These are phyloP conservation scores for Cyclotella atomus DNA, from an alignment of 108 stramenopile species.

Conservation along the genomic window DNA sequence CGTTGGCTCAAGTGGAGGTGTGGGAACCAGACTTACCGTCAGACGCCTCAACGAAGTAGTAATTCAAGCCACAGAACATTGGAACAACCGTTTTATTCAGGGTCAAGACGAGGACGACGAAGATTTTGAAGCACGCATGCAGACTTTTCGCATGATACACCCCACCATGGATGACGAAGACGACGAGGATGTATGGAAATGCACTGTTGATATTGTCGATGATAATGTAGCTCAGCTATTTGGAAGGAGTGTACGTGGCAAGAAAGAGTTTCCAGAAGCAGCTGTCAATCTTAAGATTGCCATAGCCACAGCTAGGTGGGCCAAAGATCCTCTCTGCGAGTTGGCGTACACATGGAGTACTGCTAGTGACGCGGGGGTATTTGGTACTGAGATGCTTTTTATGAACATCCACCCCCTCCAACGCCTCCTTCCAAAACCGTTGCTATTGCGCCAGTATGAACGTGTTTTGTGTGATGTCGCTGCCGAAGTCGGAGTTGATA, in stretches of 20 bases:
- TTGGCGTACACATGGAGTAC: constrained; percentile 90
- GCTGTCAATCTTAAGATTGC: constrained; percentile 79
- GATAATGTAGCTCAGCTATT: constrained; percentile 86
- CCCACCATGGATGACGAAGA: constrained; percentile 67
- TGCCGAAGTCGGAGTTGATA: constrained; percentile 88
- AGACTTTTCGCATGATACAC: constrained; percentile 60
- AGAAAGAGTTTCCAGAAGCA: constrained; percentile 92
- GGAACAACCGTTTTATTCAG: constrained; percentile 80
- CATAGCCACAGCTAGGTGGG: constrained; percentile 85
- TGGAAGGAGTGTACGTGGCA: constrained; percentile 82
- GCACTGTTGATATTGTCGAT: constrained; percentile 85
- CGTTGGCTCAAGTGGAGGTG: constrained; percentile 85
- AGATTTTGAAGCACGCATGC: constrained; percentile 70
- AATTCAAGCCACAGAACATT: constrained; percentile 72
- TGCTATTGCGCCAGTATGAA: constrained; percentile 85
- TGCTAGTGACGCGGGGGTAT: constrained; percentile 79
- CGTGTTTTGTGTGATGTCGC: constrained; percentile 82
- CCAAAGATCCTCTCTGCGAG: constrained; percentile 88
- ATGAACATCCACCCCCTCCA: constrained; percentile 92
- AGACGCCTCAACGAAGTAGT: constrained; percentile 75
- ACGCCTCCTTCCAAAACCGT: constrained; percentile 75
- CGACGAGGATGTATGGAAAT: constrained; percentile 79
- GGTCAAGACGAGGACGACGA: constrained; percentile 92
- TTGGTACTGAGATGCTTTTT: constrained; percentile 90
- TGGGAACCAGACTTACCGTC: constrained; percentile 59